Conservation (phyloP, 2,329 filamentous ascomycete species). For the Lecanosticta acicola region DNA sequence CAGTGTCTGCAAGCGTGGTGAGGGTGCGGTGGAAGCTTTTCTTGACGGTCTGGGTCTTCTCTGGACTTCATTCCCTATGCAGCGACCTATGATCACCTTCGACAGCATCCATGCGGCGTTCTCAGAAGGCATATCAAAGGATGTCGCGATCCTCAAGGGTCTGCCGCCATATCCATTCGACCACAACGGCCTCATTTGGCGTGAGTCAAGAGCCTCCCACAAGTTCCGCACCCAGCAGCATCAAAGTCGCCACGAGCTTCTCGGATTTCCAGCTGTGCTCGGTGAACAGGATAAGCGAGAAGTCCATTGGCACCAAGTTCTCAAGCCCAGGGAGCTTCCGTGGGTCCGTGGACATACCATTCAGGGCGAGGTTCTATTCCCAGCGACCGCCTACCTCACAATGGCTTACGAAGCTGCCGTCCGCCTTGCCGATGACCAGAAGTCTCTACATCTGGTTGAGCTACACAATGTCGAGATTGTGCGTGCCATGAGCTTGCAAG, state of each 20-base stretch:
- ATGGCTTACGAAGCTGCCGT: constrained; percentile 18
- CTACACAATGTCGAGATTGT: constrained; percentile 15
- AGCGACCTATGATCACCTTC: background rate
- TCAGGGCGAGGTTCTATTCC: constrained; percentile 30
- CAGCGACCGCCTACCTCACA: constrained; percentile 23
- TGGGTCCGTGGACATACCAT: constrained; percentile 35
- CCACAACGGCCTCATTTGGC: constrained; percentile 15
- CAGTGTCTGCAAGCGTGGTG: constrained; percentile 19
- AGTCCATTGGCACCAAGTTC: constrained; percentile 7
- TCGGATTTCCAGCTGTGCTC: background rate
- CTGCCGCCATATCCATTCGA: constrained; percentile 17
- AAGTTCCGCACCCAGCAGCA: constrained; percentile 7
- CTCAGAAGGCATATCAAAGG: background rate
- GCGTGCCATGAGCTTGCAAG: background rate
- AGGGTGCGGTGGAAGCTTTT: constrained; percentile 19
- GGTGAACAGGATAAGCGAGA: background rate
- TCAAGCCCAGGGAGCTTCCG: constrained; percentile 19
- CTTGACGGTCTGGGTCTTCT: constrained; percentile 12
- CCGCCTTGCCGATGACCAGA: constrained; percentile 10
- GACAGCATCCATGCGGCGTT: background rate
- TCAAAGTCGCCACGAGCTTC: background rate
- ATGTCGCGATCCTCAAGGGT: constrained; percentile 1
- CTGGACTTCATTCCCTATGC: constrained; percentile 7
- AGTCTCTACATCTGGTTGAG: constrained; percentile 17
- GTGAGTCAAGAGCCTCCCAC: constrained; percentile 10